phyloP scores from a whole-genome alignment of 768 basidiomycete genomes.

The Boletus rufocinnamomeus region DNA sequence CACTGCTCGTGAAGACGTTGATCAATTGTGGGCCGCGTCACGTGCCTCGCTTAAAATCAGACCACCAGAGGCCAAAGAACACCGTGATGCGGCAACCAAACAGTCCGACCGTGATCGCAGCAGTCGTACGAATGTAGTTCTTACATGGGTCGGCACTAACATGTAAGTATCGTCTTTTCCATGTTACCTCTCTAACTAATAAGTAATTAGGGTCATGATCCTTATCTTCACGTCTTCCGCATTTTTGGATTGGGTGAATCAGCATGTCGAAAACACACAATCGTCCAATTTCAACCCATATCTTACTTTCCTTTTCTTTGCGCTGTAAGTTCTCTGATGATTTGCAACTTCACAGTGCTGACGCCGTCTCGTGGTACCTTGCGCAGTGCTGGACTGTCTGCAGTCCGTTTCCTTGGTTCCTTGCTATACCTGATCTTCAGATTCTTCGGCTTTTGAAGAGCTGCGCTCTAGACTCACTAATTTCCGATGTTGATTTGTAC shows the following conservation, averaged over 20 bases:
- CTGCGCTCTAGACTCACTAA: not conserved
- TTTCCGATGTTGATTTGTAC: constrained; percentile 10
- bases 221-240: constrained; percentile 73
- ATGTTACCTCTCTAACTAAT: not conserved
- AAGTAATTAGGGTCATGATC: constrained; percentile 57
- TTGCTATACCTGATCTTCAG: constrained; percentile 77
- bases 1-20: constrained; percentile 82
- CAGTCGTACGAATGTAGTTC: constrained; percentile 81
- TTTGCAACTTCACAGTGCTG: not conserved
- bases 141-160: constrained; percentile 83
- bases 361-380: constrained; percentile 1
- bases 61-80: constrained; percentile 73
- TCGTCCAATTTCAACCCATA: constrained; percentile 84
- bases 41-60: constrained; percentile 67
- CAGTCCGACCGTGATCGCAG: constrained; percentile 85
- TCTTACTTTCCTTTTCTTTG: constrained; percentile 76
- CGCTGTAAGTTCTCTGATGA: constrained; percentile 42
- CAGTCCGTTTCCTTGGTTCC: constrained; percentile 79
- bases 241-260: constrained; percentile 72
- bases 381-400: constrained; percentile 72
- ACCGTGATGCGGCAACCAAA: constrained; percentile 85
- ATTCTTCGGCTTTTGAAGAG: constrained; percentile 57
- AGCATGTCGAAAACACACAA: constrained; percentile 51
- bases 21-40: constrained; percentile 82
- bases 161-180: constrained; percentile 50